phyloP scores from a whole-genome alignment of 805 yeast genomes.

The Diddensiella caesifluorescens region DNA sequence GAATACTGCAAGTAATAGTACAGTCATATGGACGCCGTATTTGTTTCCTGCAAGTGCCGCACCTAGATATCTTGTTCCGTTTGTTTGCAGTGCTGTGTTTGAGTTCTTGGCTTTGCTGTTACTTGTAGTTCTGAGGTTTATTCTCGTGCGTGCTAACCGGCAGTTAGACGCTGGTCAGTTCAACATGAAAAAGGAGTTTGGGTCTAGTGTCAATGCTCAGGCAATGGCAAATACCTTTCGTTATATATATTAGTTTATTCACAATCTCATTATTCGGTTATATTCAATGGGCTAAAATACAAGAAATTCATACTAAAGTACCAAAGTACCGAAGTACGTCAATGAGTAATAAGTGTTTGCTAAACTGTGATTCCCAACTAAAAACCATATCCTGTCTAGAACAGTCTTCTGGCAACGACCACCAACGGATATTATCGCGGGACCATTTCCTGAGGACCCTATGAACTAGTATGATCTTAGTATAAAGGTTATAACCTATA shows the following conservation, averaged over 20 bases:
- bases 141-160: conserved; percentile 11
- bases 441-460: too few relatives aligned
- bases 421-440: too few relatives aligned
- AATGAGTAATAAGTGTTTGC: too few relatives aligned
- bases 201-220: conserved; percentile 2
- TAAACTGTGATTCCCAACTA: too few relatives aligned
- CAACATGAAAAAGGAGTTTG: conserved; percentile 15
- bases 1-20: conserved; percentile 38
- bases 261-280: too few relatives aligned
- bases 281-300: too few relatives aligned
- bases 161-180: conserved; percentile 16
- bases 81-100: conserved; percentile 17
- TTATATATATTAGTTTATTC: background rate
- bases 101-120: conserved; percentile 10
- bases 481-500: too few relatives aligned
- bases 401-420: too few relatives aligned
- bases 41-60: conserved; percentile 15
- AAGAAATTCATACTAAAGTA: too few relatives aligned
- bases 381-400: too few relatives aligned
- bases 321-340: too few relatives aligned
- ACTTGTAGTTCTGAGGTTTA: conserved; percentile 6
- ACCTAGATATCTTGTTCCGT: conserved; percentile 16
- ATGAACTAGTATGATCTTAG: too few relatives aligned
- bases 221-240: background rate
- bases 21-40: conserved; percentile 19